Base-by-base conservation (phyloP, 257 asterid genomes). In the Solanum lignicaule region DNA sequence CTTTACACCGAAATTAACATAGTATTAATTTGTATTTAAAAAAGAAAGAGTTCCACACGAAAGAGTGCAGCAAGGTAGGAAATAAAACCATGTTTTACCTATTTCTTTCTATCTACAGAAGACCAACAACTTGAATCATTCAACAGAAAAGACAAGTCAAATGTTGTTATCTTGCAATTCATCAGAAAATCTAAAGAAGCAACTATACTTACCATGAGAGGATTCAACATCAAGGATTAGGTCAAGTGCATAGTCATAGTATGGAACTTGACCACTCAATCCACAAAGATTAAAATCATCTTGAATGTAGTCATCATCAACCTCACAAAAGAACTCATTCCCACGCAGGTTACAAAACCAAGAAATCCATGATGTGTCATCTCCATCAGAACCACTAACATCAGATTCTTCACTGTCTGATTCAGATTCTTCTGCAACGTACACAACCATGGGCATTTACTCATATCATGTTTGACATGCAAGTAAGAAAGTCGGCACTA, bases 301-400 rank as follows among this genome's bases (percentile, higher is more conserved):
- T 90, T 97, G 98, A 89, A 97, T 97, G 89, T 97, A 97, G 87
- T 95, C 98, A 83, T 97, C 99, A 88, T 97, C 99, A 87, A 95
- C 98, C 89, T 97, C 98, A 84, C 98, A 97, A 87, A 97, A 97
- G 91, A 97, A 95, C 90, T 97, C 98, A 23, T 97, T 97, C 85
- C 99, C 99, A 23, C 99, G 93, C 93, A 95, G 90, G 91, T 97
- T 97, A 94, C 99, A 97, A 92, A 95, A 97, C 99, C 99, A 97
- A 41, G 99, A 94, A 89, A 97, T 96, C 99, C 99, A 97, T 15
- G 98, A 97, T 76, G 98, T 94, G 88, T 97, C 98, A 55, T 97
- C 98, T 90, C 98, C 99, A 84, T 97, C 99, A 86, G 99, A 95
- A 85, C 96, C 99, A 90, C 98, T 96, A 86, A 93, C 95, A 86